Conservation (phyloP, 1,284 basidiomycete species). For the Termitomyces sp. region DNA sequence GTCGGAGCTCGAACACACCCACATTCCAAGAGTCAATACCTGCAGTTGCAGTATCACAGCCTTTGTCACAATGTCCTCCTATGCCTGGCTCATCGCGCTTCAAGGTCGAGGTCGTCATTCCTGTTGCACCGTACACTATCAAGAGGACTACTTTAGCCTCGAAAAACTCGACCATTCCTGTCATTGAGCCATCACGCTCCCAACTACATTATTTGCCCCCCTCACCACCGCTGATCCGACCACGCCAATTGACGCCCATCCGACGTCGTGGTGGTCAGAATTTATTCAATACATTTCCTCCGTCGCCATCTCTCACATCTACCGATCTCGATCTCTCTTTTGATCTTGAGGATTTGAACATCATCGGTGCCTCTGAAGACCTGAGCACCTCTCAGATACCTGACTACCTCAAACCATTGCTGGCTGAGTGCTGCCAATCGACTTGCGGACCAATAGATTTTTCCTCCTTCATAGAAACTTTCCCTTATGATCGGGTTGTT, state of each 20-base stretch:
- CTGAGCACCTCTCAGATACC: constrained; percentile 28
- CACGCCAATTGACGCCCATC: constrained; percentile 65
- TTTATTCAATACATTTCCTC: constrained; percentile 40
- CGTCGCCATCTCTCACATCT: constrained; percentile 37
- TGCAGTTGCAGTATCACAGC: constrained; percentile 1
- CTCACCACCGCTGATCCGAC: constrained; percentile 35
- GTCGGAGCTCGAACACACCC: constrained; percentile 17
- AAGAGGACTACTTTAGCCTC: constrained; percentile 9
- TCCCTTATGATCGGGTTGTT: constrained; percentile 65
- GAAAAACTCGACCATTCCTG: constrained; percentile 9
- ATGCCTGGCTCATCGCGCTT: constrained; percentile 11
- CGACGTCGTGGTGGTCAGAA: constrained; percentile 35
- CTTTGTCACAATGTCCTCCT: not conserved
- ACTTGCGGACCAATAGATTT: constrained; percentile 60
- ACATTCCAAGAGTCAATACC: constrained; percentile 3
- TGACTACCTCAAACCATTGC: constrained; percentile 52
- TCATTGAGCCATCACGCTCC: constrained; percentile 3
- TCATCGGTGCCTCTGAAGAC: constrained; percentile 27
- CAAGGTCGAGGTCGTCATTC: constrained; percentile 35
- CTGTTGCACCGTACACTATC: constrained; percentile 27
- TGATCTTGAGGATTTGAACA: constrained; percentile 47
- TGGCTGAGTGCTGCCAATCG: constrained; percentile 63
- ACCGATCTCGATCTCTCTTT: constrained; percentile 52
- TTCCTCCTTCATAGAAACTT: constrained; percentile 72
- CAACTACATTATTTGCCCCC: constrained; percentile 24